Percentiles rank a stretch among this genome's conserved stretches.
These are phyloP conservation scores for Tricholoma saponaceum DNA, from an alignment of 768 basidiomycete species.

Conservation along the genomic window DNA sequence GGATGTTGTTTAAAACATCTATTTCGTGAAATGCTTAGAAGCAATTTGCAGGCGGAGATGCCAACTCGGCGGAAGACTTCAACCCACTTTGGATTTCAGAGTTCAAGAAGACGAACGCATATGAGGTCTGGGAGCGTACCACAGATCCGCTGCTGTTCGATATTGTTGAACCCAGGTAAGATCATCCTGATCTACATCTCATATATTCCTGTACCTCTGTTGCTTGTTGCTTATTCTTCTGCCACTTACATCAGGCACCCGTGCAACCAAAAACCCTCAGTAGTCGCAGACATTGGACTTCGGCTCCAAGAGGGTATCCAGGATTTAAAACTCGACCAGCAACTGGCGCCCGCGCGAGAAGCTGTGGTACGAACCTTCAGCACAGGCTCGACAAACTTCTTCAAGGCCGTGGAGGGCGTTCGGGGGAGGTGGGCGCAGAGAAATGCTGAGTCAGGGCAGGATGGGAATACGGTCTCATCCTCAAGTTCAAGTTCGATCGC, in stretches of 20 bases:
- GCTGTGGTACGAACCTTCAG: slow-evolving; percentile 76
- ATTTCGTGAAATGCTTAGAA: too few species aligned
- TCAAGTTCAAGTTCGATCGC: slow-evolving; percentile 30
- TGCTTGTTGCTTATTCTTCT: not conserved
- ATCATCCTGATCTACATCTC: not conserved
- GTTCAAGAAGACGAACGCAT: slow-evolving; percentile 85
- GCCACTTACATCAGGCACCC: slow-evolving; percentile 62
- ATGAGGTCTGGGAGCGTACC: slow-evolving; percentile 82
- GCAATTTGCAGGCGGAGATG: slow-evolving; percentile 40
- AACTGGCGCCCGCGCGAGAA: slow-evolving; percentile 90
- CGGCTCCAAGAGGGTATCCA: slow-evolving; percentile 92
- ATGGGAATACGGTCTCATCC: not conserved
- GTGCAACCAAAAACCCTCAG: slow-evolving; percentile 85
- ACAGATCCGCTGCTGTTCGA: slow-evolving; percentile 95
- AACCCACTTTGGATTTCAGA: slow-evolving; percentile 85
- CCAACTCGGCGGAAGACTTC: slow-evolving; percentile 71
- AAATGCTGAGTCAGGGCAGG: not conserved
- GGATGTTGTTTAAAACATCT: not conserved
- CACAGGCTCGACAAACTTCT: slow-evolving; percentile 72
- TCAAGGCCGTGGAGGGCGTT: slow-evolving; percentile 90
- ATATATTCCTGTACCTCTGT: too few species aligned
- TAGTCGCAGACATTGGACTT: slow-evolving; percentile 88
- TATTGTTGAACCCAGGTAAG: slow-evolving; percentile 87
- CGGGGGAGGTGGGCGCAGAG: slow-evolving; percentile 62
- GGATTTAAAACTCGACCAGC: slow-evolving; percentile 89